These are phyloP conservation scores for Atkinsonella hypoxylon DNA, from an alignment of 2,329 filamentous ascomycete species.

Conservation along the genomic window DNA sequence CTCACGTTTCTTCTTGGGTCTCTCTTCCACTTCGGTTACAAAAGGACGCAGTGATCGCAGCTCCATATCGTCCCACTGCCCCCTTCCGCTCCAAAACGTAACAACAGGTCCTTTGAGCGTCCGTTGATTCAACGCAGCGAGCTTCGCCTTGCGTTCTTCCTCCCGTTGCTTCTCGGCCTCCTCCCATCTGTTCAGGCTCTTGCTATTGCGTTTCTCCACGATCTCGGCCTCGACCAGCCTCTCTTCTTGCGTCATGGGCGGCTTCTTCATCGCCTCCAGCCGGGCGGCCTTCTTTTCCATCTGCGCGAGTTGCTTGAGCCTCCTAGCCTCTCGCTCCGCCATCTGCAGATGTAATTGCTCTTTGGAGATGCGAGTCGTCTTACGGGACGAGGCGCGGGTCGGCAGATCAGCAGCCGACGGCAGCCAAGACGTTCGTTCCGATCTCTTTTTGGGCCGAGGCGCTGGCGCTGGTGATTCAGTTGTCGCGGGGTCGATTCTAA, in stretches of 20 bases:
- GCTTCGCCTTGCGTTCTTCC: conserved; percentile 67
- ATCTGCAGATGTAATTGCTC: conserved; percentile 58
- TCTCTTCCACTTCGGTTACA: conserved; percentile 50
- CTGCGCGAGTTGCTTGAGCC: conserved; percentile 55
- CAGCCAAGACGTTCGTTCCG: conserved; percentile 47
- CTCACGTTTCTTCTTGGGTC: conserved; percentile 45
- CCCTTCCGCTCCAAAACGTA: conserved; percentile 86
- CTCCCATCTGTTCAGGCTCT: conserved; percentile 88
- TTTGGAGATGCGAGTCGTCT: conserved; percentile 47
- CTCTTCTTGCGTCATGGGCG: conserved; percentile 77
- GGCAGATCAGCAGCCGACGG: conserved; percentile 42
- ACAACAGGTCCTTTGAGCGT: conserved; percentile 82
- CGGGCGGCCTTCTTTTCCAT: conserved; percentile 59
- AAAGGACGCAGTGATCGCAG: conserved; percentile 58
- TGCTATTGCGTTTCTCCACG: conserved; percentile 77
- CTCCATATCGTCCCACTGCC: conserved; percentile 66
- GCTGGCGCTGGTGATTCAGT: conserved; percentile 24
- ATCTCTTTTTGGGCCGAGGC: conserved; percentile 46
- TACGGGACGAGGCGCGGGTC: conserved; percentile 44
- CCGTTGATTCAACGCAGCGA: conserved; percentile 79
- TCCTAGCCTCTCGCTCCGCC: conserved; percentile 57
- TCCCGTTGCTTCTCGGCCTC: conserved; percentile 81
- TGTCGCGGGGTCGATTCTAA: conserved; percentile 52
- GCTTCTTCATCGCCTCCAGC: conserved; percentile 63
- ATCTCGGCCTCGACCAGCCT: conserved; percentile 69